Conservation (phyloP, 306 rosid genomes). For the Prunus mume region DNA sequence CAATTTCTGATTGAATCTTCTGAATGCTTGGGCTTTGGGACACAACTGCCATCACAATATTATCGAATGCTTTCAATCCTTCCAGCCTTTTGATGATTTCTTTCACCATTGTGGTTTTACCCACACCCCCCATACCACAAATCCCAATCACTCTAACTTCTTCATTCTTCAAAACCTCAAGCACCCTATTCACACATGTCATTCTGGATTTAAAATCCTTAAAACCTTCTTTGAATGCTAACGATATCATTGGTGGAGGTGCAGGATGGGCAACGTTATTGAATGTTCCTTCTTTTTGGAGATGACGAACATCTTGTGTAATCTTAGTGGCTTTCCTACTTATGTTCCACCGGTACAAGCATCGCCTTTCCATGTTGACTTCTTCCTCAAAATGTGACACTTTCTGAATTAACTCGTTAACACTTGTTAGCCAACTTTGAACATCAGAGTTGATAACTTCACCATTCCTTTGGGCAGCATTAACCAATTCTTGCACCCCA, state of each 20-base stretch:
- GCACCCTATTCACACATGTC: background rate
- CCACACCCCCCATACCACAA: background rate
- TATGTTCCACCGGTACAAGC: background rate
- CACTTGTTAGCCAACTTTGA: background rate
- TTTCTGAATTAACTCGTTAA: background rate
- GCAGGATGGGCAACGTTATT: background rate
- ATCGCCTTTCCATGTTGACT: background rate
- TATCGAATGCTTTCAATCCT: background rate
- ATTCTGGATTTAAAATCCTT: constrained; percentile 6
- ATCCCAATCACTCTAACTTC: background rate
- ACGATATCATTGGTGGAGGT: background rate
- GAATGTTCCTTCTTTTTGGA: background rate
- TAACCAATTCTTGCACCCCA: background rate
- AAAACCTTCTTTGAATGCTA: background rate
- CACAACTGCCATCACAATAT: background rate
- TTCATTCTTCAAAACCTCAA: background rate
- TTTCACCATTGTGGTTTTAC: constrained; percentile 20
- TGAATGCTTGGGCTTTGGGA: background rate
- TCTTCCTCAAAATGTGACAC: background rate
- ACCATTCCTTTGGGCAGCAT: background rate
- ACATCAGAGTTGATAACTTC: background rate
- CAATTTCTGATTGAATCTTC: background rate
- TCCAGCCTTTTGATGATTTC: background rate
- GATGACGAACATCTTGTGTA: background rate
- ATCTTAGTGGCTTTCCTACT: background rate